Conservation (phyloP, 2,329 filamentous ascomycete species). For the Penicillium sp. region DNA sequence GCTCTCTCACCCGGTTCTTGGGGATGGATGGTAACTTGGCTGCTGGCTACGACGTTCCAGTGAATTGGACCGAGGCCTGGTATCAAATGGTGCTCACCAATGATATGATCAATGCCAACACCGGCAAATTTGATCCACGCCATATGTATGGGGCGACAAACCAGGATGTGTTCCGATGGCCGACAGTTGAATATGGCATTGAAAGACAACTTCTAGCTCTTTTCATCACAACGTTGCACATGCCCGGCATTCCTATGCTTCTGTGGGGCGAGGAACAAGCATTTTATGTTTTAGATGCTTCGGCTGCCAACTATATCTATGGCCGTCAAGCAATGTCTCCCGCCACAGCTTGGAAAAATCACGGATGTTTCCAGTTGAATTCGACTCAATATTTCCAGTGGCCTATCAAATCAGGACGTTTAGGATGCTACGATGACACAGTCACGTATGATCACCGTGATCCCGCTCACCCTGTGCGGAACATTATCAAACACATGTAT, state of each 20-base stretch:
- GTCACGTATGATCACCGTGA: conserved; percentile 63
- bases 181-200: conserved; percentile 57
- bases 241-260: conserved; percentile 62
- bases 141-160: conserved; percentile 66
- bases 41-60: conserved; percentile 54
- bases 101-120: conserved; percentile 61
- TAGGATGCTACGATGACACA: conserved; percentile 58
- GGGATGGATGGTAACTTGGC: conserved; percentile 59
- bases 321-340: conserved; percentile 64
- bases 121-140: conserved; percentile 61
- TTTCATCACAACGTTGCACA: conserved; percentile 59
- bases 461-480: conserved; percentile 60
- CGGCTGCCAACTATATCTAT: conserved; percentile 64
- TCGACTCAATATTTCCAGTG: conserved; percentile 59
- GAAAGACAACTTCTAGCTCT: conserved; percentile 58
- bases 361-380: conserved; percentile 62
- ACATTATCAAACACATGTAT: conserved; percentile 62
- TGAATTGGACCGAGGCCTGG: conserved; percentile 59
- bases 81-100: conserved; percentile 58
- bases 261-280: conserved; percentile 67
- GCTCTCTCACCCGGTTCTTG: conserved; percentile 61
- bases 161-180: conserved; percentile 67
- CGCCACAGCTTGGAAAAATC: conserved; percentile 62
- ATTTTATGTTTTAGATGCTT: conserved; percentile 64
- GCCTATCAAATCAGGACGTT: conserved; percentile 54